Evolutionary conservation across 495 filamentous ascomycete species (phyloP), one percentile per base, ranked within the genome.

Genomic region (Penicillium paxilli): DNA sequence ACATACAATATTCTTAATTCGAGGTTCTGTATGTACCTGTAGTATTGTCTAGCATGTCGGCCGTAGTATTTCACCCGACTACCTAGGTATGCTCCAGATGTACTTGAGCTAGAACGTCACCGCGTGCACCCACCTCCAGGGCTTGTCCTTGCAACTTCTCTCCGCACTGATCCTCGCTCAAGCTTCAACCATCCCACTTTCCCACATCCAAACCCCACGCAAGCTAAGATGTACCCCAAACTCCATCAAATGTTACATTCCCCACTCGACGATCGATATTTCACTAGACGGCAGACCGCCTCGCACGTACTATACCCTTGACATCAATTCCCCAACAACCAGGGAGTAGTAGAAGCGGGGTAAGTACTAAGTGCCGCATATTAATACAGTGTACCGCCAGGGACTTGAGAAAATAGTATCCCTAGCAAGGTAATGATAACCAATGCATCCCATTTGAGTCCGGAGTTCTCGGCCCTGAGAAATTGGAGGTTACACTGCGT

Each of bases 211-310:
- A 42, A 14, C 33, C 45, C 35, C 12, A 41, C 26, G 23, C 37
- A 45, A 44, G 41, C 17, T 33, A 20, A 17, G 26, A 49, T 17
- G 5, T 30, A 10, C 17, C 14, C 35, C 9, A 46, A 8, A 40
- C 28, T 17, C 30, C 35, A 23, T 47, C 48, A 12, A 38, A 19
- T 49, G 53, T 57, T 50, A 57, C 53, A 57, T 37, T 40, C 21
- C 20, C 19, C 30, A 26, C 25, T 7, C 38, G 58, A 49, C 45
- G 53, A 57, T 61, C 58, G 38, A 45, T 44, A 54, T 57, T 40
- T 45, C 50, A 47, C 47, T 1, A 41, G 33, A 44, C 28, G n/a
- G 20, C 25, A 7, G 10, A 19, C 17, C 42, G 30, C 50, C 50
- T 17, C 22, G 12, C 3, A 11, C n/a, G n/a, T n/a, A 40, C 14